Evolutionary conservation across 768 basidiomycete genomes (phyloP), one percentile per base, ranked within the genome.

Genomic region (Saitozyma podzolica): DNA sequence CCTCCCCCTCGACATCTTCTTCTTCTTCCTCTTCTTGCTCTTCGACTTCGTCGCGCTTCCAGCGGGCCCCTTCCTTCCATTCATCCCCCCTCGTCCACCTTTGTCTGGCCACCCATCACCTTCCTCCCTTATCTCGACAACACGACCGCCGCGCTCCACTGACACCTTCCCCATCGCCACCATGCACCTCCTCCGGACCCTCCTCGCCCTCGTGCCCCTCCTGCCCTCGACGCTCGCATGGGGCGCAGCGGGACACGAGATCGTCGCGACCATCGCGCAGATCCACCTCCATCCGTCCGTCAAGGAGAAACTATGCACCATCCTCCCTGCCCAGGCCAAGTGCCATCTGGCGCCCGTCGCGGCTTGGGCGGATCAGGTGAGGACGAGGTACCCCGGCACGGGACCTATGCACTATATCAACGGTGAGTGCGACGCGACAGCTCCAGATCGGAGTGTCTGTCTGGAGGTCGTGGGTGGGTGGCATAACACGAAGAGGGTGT

Each of bases 211-310:
- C 29, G 29, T 56, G 14, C n/a, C 67, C 14, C 45, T 65, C 20
- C 58, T 70, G 4, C 73, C 73, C 3, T 57, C 64, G 13, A 64
- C 61, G 0, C 53, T 67, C 51, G 65, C 79, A 17, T 80, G 77
- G 77, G 79, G 79, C 9, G 79, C 79, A 47, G 79, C 74, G 3
- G 92, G 94, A 4, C 94, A 97, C 70, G 90, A 96, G 82, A 88
- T 96, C 40, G 86, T 92, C 6, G 94, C 93, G 0, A 95, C 93
- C 5, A 89, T 98, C 60, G 95, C 95, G 0, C 89, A 97, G 76
- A 91, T 94, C 62, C 86, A 96, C 76, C 84, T 97, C 2, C 85
- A 91, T 76, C 90, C 90, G 0, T 81, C 64, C 2, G 87, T 88
- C 6, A 82, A 88, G 47, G 83, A 85, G 2, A 83, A 83, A 40